Evolutionary conservation across 208 protist species (phyloP).

Genomic region (Acanthamoeba sp.): DNA sequence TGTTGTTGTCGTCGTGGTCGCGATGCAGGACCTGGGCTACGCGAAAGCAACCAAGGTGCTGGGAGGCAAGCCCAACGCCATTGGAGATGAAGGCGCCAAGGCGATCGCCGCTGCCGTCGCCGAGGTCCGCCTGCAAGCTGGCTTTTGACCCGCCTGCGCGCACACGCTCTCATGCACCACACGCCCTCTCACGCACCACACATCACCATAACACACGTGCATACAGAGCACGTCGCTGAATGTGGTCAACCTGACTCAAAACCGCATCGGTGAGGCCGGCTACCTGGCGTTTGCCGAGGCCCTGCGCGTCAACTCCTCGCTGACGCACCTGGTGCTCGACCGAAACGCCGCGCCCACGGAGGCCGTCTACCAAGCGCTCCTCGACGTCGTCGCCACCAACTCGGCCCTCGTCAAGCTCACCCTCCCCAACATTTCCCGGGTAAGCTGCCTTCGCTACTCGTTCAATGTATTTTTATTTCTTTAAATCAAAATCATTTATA

Average conservation of each 20-base stretch:
- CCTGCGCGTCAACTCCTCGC: not conserved
- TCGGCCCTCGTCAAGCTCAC: not conserved
- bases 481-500: not conserved
- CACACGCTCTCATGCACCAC: not conserved
- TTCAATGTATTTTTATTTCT: not conserved
- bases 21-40: slow-evolving; percentile 3
- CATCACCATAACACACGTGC: not conserved
- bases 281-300: not conserved
- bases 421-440: not conserved
- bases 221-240: not conserved
- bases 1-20: not conserved
- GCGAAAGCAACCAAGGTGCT: not conserved
- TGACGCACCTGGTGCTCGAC: slow-evolving; percentile 1
- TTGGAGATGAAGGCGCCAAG: not conserved
- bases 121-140: no score
- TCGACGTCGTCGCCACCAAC: not conserved
- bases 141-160: not conserved
- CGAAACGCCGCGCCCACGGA: not conserved
- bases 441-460: not conserved
- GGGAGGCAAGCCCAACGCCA: slow-evolving; percentile 15
- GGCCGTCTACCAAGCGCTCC: not conserved
- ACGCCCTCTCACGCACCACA: no score
- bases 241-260: not conserved
- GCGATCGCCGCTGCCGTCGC: not conserved
- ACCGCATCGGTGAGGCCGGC: not conserved